Percentiles rank a stretch among this genome's conserved stretches.
phyloP scores from a whole-genome alignment of 2,329 filamentous ascomycete genomes.

The Calonectria leucothoes region DNA sequence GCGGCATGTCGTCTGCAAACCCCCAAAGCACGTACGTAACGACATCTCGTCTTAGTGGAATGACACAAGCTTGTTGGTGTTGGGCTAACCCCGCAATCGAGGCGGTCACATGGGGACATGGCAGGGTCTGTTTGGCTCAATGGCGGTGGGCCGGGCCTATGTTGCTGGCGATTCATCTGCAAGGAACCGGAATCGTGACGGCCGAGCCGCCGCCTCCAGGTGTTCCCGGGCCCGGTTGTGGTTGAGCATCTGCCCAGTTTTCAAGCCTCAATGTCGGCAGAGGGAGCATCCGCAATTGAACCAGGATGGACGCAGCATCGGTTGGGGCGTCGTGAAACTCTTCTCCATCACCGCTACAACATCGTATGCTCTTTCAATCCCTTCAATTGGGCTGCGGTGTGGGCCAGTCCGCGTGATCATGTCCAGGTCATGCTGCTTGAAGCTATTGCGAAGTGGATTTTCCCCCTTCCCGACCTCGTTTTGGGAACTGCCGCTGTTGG shows the following conservation, averaged over 20 bases:
- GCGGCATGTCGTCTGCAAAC: not conserved
- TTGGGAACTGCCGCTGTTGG: not conserved
- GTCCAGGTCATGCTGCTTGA: not conserved
- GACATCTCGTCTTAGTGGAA: not conserved
- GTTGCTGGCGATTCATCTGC: not conserved
- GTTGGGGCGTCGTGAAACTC: not conserved
- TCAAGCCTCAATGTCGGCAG: not conserved
- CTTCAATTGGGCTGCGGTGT: not conserved
- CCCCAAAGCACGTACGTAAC: conserved; percentile 6
- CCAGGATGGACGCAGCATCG: not conserved
- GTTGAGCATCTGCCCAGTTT: not conserved
- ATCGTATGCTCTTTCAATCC: not conserved
- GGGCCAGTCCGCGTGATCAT: not conserved
- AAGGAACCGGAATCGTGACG: not conserved
- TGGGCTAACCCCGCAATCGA: conserved; percentile 7
- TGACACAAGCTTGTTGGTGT: not conserved
- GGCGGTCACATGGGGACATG: conserved; percentile 10
- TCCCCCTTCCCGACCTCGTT: not conserved
- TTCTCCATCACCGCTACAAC: not conserved
- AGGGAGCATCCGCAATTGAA: not conserved
- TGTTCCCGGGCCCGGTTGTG: not conserved
- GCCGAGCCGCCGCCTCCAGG: not conserved
- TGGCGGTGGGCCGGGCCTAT: not conserved
- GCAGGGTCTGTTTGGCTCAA: conserved; percentile 11
- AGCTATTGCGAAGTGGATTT: not conserved